A percentile compares a stretch with the other conserved stretches of the same genome.
Conservation (phyloP, 768 basidiomycete genomes). For the Boletus vermiculosoides region DNA sequence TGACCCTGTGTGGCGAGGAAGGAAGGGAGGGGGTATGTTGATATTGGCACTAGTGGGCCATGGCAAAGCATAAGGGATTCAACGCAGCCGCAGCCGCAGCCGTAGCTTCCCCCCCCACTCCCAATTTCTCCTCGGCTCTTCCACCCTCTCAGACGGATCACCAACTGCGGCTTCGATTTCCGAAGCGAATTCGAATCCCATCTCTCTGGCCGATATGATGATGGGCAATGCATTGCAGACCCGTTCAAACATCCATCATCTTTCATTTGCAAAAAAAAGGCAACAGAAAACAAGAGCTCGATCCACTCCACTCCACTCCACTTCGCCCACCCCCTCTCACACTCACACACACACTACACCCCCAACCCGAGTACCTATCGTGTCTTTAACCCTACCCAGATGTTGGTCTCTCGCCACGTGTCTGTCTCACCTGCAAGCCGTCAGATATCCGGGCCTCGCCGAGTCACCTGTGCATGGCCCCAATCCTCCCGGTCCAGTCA, state of each 20-base stretch:
- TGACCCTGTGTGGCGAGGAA: neutral
- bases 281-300: neutral
- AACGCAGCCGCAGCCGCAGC: too few relatives aligned
- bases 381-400: neutral
- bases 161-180: neutral
- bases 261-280: slow-evolving; percentile 14
- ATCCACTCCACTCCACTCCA: neutral
- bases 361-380: slow-evolving; percentile 9
- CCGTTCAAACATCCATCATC: neutral
- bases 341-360: slow-evolving; percentile 5
- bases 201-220: too few relatives aligned
- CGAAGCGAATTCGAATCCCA: too few relatives aligned
- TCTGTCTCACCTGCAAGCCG: neutral
- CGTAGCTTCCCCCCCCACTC: neutral
- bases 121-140: neutral
- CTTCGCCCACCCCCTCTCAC: neutral
- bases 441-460: neutral
- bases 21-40: neutral
- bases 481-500: neutral
- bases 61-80: too few relatives aligned
- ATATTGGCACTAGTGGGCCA: too few relatives aligned
- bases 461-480: neutral
- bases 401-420: neutral
- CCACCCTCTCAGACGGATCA: neutral
- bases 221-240: neutral